A percentile compares a stretch with the other conserved stretches of the same genome.
phyloP scores from a whole-genome alignment of 2,329 filamentous ascomycete species.

The Zymoseptoria tritici region DNA sequence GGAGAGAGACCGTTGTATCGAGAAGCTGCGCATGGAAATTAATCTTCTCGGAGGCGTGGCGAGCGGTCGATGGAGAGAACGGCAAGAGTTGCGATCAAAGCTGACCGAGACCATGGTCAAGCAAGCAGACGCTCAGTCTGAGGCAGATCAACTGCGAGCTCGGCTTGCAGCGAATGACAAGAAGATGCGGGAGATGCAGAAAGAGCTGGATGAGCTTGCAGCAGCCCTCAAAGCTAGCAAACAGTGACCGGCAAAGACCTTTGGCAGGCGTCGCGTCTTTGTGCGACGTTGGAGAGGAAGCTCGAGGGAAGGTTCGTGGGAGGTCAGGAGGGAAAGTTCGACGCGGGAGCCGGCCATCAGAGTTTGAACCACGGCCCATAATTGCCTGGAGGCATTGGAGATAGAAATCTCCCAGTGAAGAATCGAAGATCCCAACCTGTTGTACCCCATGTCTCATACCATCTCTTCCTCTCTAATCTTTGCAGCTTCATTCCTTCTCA shows the following conservation, averaged over 20 bases:
- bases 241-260: neutral
- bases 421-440: neutral
- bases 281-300: neutral
- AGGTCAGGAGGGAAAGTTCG: neutral
- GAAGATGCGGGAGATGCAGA: neutral
- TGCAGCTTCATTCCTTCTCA: constrained; percentile 56
- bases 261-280: neutral
- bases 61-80: neutral
- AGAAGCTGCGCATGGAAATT: neutral
- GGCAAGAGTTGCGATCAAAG: neutral
- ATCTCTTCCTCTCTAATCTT: constrained; percentile 47
- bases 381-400: neutral
- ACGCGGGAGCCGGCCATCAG: neutral
- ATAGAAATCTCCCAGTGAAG: neutral
- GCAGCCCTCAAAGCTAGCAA: neutral
- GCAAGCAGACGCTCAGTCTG: neutral
- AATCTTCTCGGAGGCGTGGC: neutral
- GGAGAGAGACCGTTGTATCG: neutral
- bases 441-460: constrained; percentile 9
- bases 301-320: neutral
- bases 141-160: neutral
- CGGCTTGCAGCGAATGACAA: neutral
- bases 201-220: neutral
- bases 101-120: neutral
- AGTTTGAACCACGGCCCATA: neutral